Percentiles rank a stretch among this genome's conserved stretches.
Evolutionary conservation across 108 stramenopile species (phyloP).

Genomic region (Pelagomonas calceolata): DNA sequence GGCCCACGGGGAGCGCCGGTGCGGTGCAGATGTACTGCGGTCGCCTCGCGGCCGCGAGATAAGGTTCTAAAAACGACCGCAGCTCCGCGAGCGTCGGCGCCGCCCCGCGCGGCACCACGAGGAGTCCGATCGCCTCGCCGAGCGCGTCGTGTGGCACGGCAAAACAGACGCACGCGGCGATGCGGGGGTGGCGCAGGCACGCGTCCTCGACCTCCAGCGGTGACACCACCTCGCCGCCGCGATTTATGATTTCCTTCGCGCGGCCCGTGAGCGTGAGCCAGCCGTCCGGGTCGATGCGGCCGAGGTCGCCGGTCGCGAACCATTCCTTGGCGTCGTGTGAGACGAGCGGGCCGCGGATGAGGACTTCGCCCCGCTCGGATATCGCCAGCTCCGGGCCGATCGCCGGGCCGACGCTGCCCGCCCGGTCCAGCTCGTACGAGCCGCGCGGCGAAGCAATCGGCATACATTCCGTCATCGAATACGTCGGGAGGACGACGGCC

Average conservation of each 20-base stretch:
- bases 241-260: constrained; percentile 69
- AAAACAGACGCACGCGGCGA: constrained; percentile 7
- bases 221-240: constrained; percentile 64
- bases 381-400: constrained; percentile 17
- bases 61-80: constrained; percentile 8
- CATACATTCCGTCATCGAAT: constrained; percentile 30
- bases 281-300: too few species aligned
- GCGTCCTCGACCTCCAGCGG: constrained; percentile 66
- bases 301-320: too few species aligned
- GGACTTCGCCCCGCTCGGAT: constrained; percentile 20
- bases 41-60: constrained; percentile 42
- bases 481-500: neutral
- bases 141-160: constrained; percentile 43
- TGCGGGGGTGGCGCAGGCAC: constrained; percentile 30
- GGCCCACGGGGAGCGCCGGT: constrained; percentile 49
- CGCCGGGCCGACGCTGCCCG: neutral
- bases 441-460: constrained; percentile 7
- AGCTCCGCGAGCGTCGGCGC: neutral
- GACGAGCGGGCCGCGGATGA: too few species aligned
- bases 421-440: too few species aligned
- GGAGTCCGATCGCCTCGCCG: constrained; percentile 54
- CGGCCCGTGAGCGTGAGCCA: constrained; percentile 53
- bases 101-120: neutral
- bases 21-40: constrained; percentile 49
- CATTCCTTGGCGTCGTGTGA: too few species aligned